These are phyloP conservation scores for Backusella liffmaniae DNA, from an alignment of 192 early-diverging fungal species.

Conservation along the genomic window DNA sequence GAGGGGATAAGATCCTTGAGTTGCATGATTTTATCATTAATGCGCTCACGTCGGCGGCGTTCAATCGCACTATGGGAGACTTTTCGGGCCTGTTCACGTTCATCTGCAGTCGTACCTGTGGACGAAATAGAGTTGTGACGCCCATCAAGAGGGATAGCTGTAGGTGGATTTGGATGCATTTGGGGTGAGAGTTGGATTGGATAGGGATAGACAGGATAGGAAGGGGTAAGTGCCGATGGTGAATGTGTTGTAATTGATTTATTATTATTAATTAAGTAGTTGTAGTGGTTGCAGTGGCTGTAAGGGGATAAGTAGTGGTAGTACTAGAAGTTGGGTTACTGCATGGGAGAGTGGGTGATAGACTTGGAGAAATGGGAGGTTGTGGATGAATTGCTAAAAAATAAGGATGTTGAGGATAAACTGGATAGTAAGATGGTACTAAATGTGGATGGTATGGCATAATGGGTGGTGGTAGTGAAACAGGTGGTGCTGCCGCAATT, in stretches of 20 bases:
- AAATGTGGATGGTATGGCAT: constrained; percentile 16
- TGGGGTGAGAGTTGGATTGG: constrained; percentile 14
- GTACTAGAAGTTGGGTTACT: not conserved
- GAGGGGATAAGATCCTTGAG: constrained; percentile 73
- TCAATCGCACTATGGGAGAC: constrained; percentile 85
- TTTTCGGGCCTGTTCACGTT: constrained; percentile 72
- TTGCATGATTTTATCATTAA: constrained; percentile 78
- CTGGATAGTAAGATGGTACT: constrained; percentile 18
- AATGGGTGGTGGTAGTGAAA: constrained; percentile 17
- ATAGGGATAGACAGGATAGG: constrained; percentile 5
- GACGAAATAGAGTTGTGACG: constrained; percentile 11
- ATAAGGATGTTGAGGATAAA: constrained; percentile 17
- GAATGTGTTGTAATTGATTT: not conserved
- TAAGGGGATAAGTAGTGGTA: not conserved
- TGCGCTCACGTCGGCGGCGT: constrained; percentile 78
- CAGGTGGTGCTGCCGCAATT: not conserved
- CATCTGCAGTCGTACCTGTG: constrained; percentile 33
- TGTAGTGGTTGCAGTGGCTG: not conserved
- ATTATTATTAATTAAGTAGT: not conserved
- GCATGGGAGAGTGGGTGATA: constrained; percentile 10
- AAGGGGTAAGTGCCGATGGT: not conserved
- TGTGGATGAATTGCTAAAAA: constrained; percentile 10
- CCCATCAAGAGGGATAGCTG: not conserved
- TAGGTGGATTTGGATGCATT: not conserved
- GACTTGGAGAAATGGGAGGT: constrained; percentile 10